These are phyloP conservation scores for Ganoderma boninense DNA, from an alignment of 1,284 basidiomycete species.

Conservation along the genomic window DNA sequence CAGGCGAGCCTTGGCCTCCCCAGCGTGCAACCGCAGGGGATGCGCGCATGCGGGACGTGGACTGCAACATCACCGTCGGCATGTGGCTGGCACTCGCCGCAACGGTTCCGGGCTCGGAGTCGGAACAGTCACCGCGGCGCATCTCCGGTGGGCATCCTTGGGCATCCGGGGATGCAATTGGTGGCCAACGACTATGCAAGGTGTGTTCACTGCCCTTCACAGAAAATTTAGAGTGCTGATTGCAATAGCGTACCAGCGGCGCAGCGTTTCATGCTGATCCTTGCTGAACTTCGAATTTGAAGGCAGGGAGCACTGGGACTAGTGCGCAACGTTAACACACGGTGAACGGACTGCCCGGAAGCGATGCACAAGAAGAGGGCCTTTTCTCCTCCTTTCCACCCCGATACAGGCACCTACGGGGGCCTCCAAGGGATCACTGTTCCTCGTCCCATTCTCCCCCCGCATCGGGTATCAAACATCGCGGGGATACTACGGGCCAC, in stretches of 20 bases:
- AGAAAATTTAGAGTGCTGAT: not conserved
- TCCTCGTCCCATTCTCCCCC: constrained; percentile 43
- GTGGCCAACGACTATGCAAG: too few relatives aligned
- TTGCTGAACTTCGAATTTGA: not conserved
- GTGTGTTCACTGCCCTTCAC: constrained; percentile 18
- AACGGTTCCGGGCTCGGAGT: not conserved
- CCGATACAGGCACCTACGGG: constrained; percentile 58
- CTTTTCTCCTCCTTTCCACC: constrained; percentile 44
- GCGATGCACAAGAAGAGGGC: constrained; percentile 45
- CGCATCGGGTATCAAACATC: constrained; percentile 49
- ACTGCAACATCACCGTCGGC: not conserved
- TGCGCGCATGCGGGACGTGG: not conserved
- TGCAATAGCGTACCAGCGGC: constrained; percentile 48
- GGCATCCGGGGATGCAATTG: not conserved
- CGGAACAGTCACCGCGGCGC: constrained; percentile 2
- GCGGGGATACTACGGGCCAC: constrained; percentile 28
- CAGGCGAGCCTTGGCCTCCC: not conserved
- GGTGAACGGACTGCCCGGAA: constrained; percentile 36
- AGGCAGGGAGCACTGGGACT: not conserved
- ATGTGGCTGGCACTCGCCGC: not conserved
- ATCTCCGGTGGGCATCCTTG: constrained; percentile 6
- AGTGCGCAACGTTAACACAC: not conserved
- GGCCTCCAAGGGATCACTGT: constrained; percentile 41
- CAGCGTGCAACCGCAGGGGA: not conserved
- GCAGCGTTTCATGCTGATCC: constrained; percentile 32